These are phyloP conservation scores for Thermothelomyces thermophilus DNA, from an alignment of 2,329 filamentous ascomycete species.

Conservation along the genomic window DNA sequence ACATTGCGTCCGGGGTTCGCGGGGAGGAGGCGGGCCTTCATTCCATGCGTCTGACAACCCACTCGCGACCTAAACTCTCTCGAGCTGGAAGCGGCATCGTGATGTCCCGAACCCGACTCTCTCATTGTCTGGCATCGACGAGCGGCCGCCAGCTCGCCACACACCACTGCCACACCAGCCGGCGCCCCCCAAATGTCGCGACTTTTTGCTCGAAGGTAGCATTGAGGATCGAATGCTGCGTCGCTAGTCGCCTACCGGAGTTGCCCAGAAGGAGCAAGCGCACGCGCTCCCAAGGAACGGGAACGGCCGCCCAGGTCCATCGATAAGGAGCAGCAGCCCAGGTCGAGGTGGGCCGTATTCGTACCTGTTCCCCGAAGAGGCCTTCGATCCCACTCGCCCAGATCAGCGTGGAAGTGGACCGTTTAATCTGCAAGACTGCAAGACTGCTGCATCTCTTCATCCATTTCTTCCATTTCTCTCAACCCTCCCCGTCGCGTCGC, in stretches of 20 bases:
- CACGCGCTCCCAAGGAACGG: conserved; percentile 1
- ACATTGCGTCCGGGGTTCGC: background rate
- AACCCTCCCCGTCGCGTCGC: background rate
- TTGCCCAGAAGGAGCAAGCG: background rate
- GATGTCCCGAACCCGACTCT: background rate
- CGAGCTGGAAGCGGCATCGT: conserved; percentile 11
- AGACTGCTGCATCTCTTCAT: no score
- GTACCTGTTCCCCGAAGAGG: no score
- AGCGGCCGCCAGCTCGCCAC: background rate
- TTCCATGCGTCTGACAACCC: conserved; percentile 3
- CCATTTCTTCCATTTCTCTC: background rate
- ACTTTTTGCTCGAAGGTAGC: background rate
- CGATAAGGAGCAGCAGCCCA: background rate
- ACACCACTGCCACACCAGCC: background rate
- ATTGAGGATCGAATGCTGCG: background rate
- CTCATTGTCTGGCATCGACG: background rate
- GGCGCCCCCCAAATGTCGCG: background rate
- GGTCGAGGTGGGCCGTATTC: background rate
- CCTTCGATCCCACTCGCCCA: background rate
- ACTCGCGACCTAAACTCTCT: conserved; percentile 9
- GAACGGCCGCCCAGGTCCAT: background rate
- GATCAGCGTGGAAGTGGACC: background rate
- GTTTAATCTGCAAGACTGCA: background rate
- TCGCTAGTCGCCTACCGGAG: background rate
- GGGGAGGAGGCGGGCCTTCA: conserved; percentile 3